Base-by-base conservation (phyloP, 169 alveolate genomes). In the Plasmodium vivax region DNA sequence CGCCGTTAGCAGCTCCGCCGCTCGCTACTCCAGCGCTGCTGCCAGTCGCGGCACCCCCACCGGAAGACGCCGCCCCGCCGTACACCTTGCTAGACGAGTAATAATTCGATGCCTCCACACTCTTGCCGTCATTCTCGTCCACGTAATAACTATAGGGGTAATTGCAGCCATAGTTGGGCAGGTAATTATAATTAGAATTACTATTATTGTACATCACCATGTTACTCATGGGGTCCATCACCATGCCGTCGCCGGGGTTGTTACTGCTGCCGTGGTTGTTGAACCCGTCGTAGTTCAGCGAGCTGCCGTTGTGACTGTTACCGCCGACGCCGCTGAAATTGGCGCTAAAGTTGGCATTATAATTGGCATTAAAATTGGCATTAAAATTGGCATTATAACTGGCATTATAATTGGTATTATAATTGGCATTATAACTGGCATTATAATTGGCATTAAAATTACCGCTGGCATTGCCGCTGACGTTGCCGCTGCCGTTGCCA, bases 111-210 rank as follows among this genome's bases (percentile, higher is more conserved):
- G 68, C 30, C 36, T 91, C 95, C 14, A 62, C 41, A 82, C 72
- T 81, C 83, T 88, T 88, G 51, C 23, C 34, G 7, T 82, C 95
- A 82, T 82, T 80, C 16, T 91, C 95, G 23, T 91, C 95, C 12
- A 82, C 54, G 30, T 47, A 91, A 82, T 73, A 82, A 41, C 47
- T 91, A 82, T 82, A 91, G 23, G 83, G 87, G 32, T 77, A 77
- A 75, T 36, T 56, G 41, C 85, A 56, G 9, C 82, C 72, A 82
- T 80, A 91, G 54, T 62, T 85, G 1, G 79, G 32, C 80, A 85
- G 43, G 54, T 85, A 85, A 34, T 68, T 54, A 84, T 51, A 84
- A 84, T 71, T 84, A 16, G 83, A 12, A 43, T 83, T 51, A 12
- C n/a, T 30, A 58, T 62, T 79, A 54, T 79, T 88, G 16, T 88